Conservation (phyloP, 257 asterid species). For the Nicotiana otophora region DNA sequence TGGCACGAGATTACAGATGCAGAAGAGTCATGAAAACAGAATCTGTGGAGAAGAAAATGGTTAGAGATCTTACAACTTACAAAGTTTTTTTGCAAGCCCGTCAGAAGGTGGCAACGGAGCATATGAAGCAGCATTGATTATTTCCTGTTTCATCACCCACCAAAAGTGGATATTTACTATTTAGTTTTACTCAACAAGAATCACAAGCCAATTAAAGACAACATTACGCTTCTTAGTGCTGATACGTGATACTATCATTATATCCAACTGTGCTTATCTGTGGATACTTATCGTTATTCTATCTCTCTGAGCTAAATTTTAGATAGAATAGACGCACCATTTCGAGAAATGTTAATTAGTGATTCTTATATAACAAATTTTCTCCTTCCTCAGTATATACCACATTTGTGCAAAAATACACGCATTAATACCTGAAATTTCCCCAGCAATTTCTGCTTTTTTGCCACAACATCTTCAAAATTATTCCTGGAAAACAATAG, state of each 20-base stretch:
- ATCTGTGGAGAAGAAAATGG: neutral
- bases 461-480: slow-evolving; percentile 10
- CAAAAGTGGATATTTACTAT: neutral
- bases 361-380: neutral
- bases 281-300: neutral
- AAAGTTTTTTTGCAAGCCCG: slow-evolving; percentile 4
- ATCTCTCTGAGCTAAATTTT: neutral
- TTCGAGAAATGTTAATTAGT: neutral
- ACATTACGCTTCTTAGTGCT: neutral
- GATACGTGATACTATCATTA: neutral
- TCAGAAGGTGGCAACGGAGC: slow-evolving; percentile 13
- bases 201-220: neutral
- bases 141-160: slow-evolving; percentile 7
- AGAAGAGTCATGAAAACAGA: neutral
- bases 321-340: neutral
- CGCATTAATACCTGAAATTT: slow-evolving; percentile 21
- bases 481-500: slow-evolving; percentile 12
- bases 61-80: neutral
- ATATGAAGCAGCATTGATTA: slow-evolving; percentile 17
- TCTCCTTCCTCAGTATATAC: neutral
- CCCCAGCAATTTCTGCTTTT: slow-evolving; percentile 15
- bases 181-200: neutral
- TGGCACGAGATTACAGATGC: neutral
- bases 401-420: neutral
- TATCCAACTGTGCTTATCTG: neutral